Evolutionary conservation across 495 filamentous ascomycete genomes (phyloP).

Genomic region (Chlorociboria aeruginascens): DNA sequence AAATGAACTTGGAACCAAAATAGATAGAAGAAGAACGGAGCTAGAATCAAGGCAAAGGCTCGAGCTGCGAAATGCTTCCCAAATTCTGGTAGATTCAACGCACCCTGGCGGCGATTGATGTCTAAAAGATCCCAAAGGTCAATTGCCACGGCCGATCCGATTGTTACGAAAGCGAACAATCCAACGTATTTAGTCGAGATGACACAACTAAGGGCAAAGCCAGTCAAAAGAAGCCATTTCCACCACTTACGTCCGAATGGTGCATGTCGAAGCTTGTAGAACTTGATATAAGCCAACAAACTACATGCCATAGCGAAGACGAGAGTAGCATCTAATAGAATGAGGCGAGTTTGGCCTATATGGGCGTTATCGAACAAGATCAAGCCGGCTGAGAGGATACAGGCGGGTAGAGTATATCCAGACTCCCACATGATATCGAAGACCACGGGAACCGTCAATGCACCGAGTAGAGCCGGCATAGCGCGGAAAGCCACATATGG

Average conservation of each 20-base stretch:
- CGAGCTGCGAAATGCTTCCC: slow-evolving; percentile 84
- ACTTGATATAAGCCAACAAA: slow-evolving; percentile 85
- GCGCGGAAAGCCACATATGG: slow-evolving; percentile 93
- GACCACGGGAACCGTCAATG: slow-evolving; percentile 84
- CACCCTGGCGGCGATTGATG: slow-evolving; percentile 65
- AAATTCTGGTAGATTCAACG: slow-evolving; percentile 66
- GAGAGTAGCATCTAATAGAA: slow-evolving; percentile 87
- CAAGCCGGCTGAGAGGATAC: slow-evolving; percentile 71
- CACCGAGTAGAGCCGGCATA: slow-evolving; percentile 82
- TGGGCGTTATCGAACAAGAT: slow-evolving; percentile 97
- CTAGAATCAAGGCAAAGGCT: slow-evolving; percentile 65
- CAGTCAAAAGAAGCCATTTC: slow-evolving; percentile 97
- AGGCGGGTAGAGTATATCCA: slow-evolving; percentile 89
- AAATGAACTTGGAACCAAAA: slow-evolving; percentile 99
- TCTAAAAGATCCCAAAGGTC: slow-evolving; percentile 94
- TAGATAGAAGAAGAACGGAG: slow-evolving; percentile 94
- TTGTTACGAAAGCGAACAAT: slow-evolving; percentile 92
- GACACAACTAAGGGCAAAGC: slow-evolving; percentile 87
- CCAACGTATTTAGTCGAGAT: slow-evolving; percentile 99
- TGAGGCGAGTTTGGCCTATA: slow-evolving; percentile 91
- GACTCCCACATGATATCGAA: slow-evolving; percentile 99
- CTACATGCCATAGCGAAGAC: slow-evolving; percentile 94
- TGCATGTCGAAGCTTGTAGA: slow-evolving; percentile 90
- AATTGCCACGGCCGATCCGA: slow-evolving; percentile 84
- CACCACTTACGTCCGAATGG: slow-evolving; percentile 95